phyloP scores from a whole-genome alignment of 2,329 filamentous ascomycete genomes.

The Sordariomycetes sp. region DNA sequence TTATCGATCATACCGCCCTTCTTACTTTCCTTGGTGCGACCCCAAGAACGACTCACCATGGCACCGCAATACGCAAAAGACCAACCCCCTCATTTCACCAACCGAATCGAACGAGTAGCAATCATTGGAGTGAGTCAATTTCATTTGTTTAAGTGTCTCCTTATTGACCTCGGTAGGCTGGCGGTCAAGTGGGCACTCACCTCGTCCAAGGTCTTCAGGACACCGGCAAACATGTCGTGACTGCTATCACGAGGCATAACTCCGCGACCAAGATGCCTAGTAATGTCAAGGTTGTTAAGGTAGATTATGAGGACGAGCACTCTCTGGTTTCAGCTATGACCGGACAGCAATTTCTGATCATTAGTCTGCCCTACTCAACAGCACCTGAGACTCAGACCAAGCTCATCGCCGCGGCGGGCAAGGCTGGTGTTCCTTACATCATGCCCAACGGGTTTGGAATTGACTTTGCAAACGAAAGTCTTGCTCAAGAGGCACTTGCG shows the following conservation, averaged over 20 bases:
- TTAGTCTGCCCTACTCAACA: not conserved
- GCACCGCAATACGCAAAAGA: no score
- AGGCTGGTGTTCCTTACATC: conserved; percentile 40
- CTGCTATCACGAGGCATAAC: not conserved
- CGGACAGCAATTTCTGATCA: not conserved
- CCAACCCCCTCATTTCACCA: no score
- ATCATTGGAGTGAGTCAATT: not conserved
- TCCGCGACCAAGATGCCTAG: not conserved
- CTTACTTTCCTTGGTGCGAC: no score
- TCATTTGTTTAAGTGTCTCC: not conserved
- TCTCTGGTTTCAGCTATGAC: not conserved
- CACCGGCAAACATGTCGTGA: not conserved
- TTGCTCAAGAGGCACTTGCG: conserved; percentile 19
- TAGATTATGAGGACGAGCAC: not conserved
- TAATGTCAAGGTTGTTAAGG: not conserved
- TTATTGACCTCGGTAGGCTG: not conserved
- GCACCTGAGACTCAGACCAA: conserved; percentile 28
- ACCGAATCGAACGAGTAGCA: not conserved
- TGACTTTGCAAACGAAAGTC: conserved; percentile 16
- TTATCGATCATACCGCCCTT: no score
- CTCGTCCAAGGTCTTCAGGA: not conserved
- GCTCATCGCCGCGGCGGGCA: conserved; percentile 37
- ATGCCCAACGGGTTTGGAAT: conserved; percentile 37
- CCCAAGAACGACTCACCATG: no score
- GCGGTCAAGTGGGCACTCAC: not conserved